A percentile compares a stretch with the other conserved stretches of the same genome.
These are phyloP conservation scores for Suillus occidentalis DNA, from an alignment of 768 basidiomycete genomes.

Conservation along the genomic window DNA sequence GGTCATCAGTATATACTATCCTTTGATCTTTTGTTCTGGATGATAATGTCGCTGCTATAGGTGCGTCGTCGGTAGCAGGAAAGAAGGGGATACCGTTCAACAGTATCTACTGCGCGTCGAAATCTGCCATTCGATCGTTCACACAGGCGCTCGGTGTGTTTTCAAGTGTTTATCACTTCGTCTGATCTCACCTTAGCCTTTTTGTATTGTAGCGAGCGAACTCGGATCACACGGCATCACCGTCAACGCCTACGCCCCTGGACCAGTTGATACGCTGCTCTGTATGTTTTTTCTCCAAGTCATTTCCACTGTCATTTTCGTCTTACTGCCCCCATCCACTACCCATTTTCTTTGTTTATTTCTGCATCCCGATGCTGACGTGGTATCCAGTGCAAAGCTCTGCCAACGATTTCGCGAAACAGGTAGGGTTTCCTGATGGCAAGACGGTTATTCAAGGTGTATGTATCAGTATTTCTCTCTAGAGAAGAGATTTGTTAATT, in stretches of 20 bases:
- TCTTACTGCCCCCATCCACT: not conserved
- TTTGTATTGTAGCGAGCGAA: slow-evolving; percentile 21
- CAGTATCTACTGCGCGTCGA: slow-evolving; percentile 29
- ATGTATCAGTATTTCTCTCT: not conserved
- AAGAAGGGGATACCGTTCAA: slow-evolving; percentile 9
- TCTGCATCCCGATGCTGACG: not conserved
- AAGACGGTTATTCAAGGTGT: not conserved
- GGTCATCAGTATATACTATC: slow-evolving; percentile 29
- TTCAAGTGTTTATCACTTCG: not conserved
- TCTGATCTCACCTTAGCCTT: not conserved
- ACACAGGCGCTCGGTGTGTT: slow-evolving; percentile 26
- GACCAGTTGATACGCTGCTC: not conserved
- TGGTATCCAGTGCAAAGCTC: not conserved
- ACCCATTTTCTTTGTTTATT: not conserved
- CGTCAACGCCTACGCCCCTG: slow-evolving; percentile 12
- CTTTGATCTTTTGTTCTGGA: not conserved
- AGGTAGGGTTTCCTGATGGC: not conserved
- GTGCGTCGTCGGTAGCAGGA: slow-evolving; percentile 28
- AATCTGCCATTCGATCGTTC: slow-evolving; percentile 37
- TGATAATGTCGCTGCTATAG: slow-evolving; percentile 12
- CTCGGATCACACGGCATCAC: slow-evolving; percentile 19
- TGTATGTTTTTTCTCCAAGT: not conserved
- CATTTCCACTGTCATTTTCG: not conserved
- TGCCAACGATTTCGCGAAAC: not conserved
- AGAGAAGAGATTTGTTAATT: not conserved